A percentile compares a stretch with the other conserved stretches of the same genome.
Evolutionary conservation across 2,329 filamentous ascomycete genomes (phyloP).

Genomic region (Aspergillus cejpii): DNA sequence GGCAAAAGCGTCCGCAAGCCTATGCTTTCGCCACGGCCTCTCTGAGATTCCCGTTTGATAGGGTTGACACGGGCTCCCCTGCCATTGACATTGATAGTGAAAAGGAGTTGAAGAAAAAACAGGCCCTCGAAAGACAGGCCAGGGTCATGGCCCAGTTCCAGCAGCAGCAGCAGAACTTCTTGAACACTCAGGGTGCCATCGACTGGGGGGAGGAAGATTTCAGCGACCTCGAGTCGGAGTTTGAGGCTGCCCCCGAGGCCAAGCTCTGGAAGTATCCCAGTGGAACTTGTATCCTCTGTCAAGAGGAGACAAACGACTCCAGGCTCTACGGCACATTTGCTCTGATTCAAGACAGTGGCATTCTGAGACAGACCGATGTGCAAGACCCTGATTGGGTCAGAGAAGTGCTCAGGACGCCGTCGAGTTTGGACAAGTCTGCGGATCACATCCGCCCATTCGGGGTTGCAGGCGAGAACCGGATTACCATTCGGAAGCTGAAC

Average conservation of each 20-base stretch:
- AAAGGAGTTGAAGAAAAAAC: slow-evolving; percentile 78
- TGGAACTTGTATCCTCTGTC: slow-evolving; percentile 91
- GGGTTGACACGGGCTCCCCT: slow-evolving; percentile 76
- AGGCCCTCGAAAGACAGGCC: slow-evolving; percentile 81
- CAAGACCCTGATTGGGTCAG: slow-evolving; percentile 75
- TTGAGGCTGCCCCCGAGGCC: slow-evolving; percentile 52
- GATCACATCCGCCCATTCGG: slow-evolving; percentile 83
- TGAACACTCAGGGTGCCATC: slow-evolving; percentile 78
- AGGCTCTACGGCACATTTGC: slow-evolving; percentile 90
- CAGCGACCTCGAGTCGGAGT: slow-evolving; percentile 53
- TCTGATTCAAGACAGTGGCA: slow-evolving; percentile 75
- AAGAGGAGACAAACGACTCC: slow-evolving; percentile 88
- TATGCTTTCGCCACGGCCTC: slow-evolving; percentile 62
- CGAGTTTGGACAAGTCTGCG: slow-evolving; percentile 75
- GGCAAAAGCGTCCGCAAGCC: slow-evolving; percentile 67
- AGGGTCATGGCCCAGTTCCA: slow-evolving; percentile 98
- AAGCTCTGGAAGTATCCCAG: slow-evolving; percentile 84
- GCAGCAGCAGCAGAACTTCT: slow-evolving; percentile 90
- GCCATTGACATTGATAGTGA: slow-evolving; percentile 54
- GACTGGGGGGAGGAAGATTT: slow-evolving; percentile 84
- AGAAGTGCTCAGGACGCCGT: slow-evolving; percentile 71
- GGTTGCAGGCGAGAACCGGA: slow-evolving; percentile 78
- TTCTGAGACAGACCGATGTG: slow-evolving; percentile 79
- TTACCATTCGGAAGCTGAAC: slow-evolving; percentile 67
- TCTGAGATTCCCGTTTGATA: slow-evolving; percentile 61